Percentiles rank a stretch among this genome's conserved stretches.
Conservation (phyloP, 129 eudicot genomes). For the Tagetes erecta region DNA sequence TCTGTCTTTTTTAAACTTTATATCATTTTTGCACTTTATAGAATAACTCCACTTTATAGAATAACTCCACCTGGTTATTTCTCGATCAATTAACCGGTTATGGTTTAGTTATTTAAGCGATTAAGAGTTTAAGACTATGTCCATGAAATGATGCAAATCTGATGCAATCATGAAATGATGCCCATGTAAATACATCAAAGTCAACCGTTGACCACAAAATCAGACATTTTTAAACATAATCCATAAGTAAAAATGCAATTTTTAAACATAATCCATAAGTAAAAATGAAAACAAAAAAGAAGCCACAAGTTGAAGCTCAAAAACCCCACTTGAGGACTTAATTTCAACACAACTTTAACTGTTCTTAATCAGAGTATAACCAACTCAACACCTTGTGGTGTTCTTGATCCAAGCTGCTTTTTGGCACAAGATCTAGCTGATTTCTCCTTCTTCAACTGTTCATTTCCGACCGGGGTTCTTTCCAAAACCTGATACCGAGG, state of each 20-base stretch:
- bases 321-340: conserved; percentile 14
- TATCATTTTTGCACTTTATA: no score
- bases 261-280: background rate
- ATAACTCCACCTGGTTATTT: no score
- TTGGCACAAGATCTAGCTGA: conserved; percentile 54
- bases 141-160: no score
- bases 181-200: background rate
- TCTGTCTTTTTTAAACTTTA: no score
- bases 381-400: conserved; percentile 47
- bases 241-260: conserved; percentile 11
- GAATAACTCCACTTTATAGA: no score
- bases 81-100: no score
- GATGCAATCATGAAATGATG: background rate
- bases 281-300: background rate
- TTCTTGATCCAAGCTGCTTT: conserved; percentile 47
- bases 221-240: background rate
- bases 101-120: no score
- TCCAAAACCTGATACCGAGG: conserved; percentile 57
- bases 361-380: conserved; percentile 41
- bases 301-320: conserved; percentile 2
- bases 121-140: no score
- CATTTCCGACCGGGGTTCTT: conserved; percentile 38
- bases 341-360: conserved; percentile 7
- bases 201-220: background rate
- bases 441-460: conserved; percentile 48